Evolutionary conservation across 441 rosid genomes (phyloP).

Genomic region (Dalechampia spathulata): DNA sequence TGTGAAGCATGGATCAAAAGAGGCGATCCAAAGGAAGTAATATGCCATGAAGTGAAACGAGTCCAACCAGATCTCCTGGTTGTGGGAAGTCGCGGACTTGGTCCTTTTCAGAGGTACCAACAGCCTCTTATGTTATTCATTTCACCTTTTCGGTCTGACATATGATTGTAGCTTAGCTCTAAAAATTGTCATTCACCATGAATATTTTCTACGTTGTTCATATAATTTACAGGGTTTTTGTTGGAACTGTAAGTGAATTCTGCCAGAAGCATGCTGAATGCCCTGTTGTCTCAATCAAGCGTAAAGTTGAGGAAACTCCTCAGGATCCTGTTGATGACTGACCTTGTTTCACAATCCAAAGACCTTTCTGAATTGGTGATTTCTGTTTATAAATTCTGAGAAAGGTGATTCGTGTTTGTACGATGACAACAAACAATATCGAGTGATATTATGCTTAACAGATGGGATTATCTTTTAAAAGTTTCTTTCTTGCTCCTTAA

Average conservation of each 20-base stretch:
- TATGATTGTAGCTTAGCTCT: no score
- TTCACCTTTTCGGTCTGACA: no score
- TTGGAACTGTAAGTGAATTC: conserved; percentile 92
- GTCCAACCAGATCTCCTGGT: conserved; percentile 83
- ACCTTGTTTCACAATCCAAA: not conserved
- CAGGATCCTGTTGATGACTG: conserved; percentile 93
- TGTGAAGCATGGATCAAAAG: conserved; percentile 86
- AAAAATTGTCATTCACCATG: not conserved
- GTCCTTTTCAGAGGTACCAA: conserved; percentile 81
- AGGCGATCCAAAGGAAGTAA: conserved; percentile 81
- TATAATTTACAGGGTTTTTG: conserved; percentile 63
- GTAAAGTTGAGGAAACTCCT: conserved; percentile 69
- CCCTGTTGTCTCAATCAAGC: conserved; percentile 81
- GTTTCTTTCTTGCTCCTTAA: no score
- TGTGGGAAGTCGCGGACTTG: conserved; percentile 86
- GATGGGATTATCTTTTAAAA: no score
- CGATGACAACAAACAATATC: no score
- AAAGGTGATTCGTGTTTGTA: no score
- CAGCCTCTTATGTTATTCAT: no score
- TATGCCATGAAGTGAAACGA: conserved; percentile 80
- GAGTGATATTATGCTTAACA: no score
- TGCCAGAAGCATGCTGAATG: conserved; percentile 95
- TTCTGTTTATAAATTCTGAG: not conserved
- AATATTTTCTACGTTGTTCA: not conserved
- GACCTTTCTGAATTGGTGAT: not conserved